Percentiles rank a stretch among this genome's conserved stretches.
Conservation (phyloP, 139 green algal genomes). For the Chlamydomonas sphaeroides region DNA sequence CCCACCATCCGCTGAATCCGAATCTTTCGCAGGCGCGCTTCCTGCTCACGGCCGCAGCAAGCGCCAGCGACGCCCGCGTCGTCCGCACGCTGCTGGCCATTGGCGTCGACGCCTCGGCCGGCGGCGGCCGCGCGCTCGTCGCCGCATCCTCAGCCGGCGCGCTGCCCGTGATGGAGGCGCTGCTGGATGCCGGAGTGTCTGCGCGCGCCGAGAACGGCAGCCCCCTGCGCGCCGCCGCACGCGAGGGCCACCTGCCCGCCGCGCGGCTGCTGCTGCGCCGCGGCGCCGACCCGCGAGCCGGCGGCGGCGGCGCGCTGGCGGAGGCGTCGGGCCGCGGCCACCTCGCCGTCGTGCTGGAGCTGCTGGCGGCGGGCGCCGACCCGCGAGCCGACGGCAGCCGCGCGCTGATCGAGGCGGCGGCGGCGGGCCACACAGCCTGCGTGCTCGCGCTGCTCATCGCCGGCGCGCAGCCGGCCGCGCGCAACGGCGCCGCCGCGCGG, state of each 20-base stretch:
- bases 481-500: background rate
- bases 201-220: conserved; percentile 23
- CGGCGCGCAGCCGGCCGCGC: background rate
- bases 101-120: background rate
- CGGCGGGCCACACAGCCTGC: background rate
- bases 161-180: background rate
- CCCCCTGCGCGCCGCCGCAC: conserved; percentile 19
- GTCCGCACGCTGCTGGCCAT: background rate
- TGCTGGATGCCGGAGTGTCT: conserved; percentile 7
- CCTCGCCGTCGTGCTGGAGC: conserved; percentile 18
- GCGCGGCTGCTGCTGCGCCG: background rate
- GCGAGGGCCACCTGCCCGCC: background rate
- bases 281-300: conserved; percentile 10
- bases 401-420: conserved; percentile 12
- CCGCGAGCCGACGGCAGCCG: conserved; percentile 10
- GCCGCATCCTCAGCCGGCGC: background rate
- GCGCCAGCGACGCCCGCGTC: background rate
- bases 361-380: conserved; percentile 20
- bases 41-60: conserved; percentile 1
- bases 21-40: conserved; percentile 3
- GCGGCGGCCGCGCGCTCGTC: conserved; percentile 23
- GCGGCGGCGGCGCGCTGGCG: conserved; percentile 3
- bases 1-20: no score
- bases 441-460: conserved; percentile 10
- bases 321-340: conserved; percentile 19